phyloP scores from a whole-genome alignment of 495 filamentous ascomycete species.

The Talaromyces stipitatus region DNA sequence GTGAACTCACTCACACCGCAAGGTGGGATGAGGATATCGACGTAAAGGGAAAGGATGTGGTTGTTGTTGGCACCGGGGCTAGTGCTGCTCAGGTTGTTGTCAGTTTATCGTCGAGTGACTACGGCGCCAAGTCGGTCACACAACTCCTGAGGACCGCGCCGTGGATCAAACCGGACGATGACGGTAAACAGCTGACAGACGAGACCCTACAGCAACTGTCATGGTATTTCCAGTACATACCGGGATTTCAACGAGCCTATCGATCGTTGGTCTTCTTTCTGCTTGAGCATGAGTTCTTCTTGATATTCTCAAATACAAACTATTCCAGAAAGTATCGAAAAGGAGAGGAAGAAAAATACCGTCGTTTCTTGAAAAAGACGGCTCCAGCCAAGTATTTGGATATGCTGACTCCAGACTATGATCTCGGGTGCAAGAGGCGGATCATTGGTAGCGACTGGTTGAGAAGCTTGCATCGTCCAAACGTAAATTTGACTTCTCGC shows the following conservation, averaged over 20 bases:
- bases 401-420: slow-evolving; percentile 54
- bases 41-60: slow-evolving; percentile 39
- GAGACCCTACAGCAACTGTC: slow-evolving; percentile 22
- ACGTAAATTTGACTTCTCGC: slow-evolving; percentile 49
- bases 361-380: slow-evolving; percentile 39
- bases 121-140: slow-evolving; percentile 48
- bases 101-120: slow-evolving; percentile 24
- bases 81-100: slow-evolving; percentile 41
- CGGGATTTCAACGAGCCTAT: slow-evolving; percentile 29
- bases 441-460: slow-evolving; percentile 53
- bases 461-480: slow-evolving; percentile 40
- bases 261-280: slow-evolving; percentile 26
- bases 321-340: slow-evolving; percentile 21
- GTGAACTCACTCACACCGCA: slow-evolving; percentile 46
- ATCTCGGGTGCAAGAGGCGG: slow-evolving; percentile 54
- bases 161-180: slow-evolving; percentile 37
- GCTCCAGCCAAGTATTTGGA: slow-evolving; percentile 57
- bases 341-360: slow-evolving; percentile 25
- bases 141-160: slow-evolving; percentile 58
- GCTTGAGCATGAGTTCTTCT: slow-evolving; percentile 28
- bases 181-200: slow-evolving; percentile 15
- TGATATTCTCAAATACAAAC: slow-evolving; percentile 22
- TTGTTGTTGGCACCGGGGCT: slow-evolving; percentile 54
- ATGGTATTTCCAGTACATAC: slow-evolving; percentile 25
- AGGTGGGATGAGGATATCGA: slow-evolving; percentile 39